phyloP scores from a whole-genome alignment of 768 basidiomycete species.

The Lactarius trivialis region DNA sequence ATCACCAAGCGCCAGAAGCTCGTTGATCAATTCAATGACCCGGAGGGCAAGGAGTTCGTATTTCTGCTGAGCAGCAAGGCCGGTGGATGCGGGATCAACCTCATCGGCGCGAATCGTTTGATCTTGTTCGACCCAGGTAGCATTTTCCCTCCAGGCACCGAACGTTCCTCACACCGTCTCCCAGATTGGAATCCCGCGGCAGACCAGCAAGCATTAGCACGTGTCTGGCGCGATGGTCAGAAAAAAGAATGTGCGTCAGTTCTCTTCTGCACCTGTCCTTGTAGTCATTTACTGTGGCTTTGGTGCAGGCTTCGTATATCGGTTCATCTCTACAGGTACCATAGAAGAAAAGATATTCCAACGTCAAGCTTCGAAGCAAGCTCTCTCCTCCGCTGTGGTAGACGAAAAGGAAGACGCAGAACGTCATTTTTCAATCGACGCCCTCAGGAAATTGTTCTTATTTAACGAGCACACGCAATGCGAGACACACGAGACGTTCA shows the following conservation, averaged over 20 bases:
- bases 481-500: conserved; percentile 98
- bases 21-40: conserved; percentile 94
- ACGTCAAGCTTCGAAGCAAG: conserved; percentile 92
- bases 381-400: conserved; percentile 95
- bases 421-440: conserved; percentile 88
- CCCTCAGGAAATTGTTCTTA: conserved; percentile 83
- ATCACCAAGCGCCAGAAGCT: conserved; percentile 91
- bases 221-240: conserved; percentile 99
- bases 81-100: conserved; percentile 93
- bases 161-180: conserved; percentile 2
- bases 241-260: conserved; percentile 89
- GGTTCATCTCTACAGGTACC: conserved; percentile 94
- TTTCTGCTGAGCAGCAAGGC: conserved; percentile 94
- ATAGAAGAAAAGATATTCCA: conserved; percentile 99
- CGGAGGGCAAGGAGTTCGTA: conserved; percentile 87
- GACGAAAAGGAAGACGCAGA: conserved; percentile 95
- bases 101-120: conserved; percentile 93
- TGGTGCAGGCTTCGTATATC: conserved; percentile 84
- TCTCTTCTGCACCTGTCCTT: not conserved
- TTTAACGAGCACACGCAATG: conserved; percentile 83
- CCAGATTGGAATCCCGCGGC: conserved; percentile 97
- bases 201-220: conserved; percentile 95
- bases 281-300: conserved; percentile 1
- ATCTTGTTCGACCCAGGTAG: conserved; percentile 91
- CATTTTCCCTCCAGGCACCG: conserved; percentile 17